phyloP scores from a whole-genome alignment of 306 rosid species.

The Abrus precatorius region DNA sequence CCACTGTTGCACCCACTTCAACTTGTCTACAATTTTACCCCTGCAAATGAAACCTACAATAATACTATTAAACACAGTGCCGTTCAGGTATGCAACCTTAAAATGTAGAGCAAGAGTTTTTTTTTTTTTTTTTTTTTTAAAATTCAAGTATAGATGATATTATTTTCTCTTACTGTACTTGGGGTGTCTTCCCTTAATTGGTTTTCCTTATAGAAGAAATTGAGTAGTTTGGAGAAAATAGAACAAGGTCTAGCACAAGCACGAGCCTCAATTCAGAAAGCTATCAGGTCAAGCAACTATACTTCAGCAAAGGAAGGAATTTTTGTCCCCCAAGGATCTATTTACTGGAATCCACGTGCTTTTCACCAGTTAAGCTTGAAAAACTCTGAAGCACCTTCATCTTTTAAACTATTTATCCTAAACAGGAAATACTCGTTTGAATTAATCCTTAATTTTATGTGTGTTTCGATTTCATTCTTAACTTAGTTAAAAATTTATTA shows the following conservation, averaged over 20 bases:
- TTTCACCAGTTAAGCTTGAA: constrained; percentile 44
- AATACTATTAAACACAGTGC: no score
- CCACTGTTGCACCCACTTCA: no score
- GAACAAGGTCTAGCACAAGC: constrained; percentile 44
- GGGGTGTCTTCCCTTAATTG: background rate
- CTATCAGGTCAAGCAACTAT: constrained; percentile 28
- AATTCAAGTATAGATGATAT: background rate
- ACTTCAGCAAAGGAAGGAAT: background rate
- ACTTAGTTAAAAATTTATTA: no score
- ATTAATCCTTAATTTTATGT: no score
- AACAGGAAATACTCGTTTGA: no score
- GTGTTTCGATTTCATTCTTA: no score
- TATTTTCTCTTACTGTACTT: background rate
- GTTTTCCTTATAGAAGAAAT: constrained; percentile 5
- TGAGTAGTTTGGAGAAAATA: constrained; percentile 30
- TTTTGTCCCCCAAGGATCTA: constrained; percentile 39
- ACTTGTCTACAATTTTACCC: no score
- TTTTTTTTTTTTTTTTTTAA: no score
- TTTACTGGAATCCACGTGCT: constrained; percentile 41
- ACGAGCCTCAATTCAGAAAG: constrained; percentile 33
- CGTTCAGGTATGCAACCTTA: no score
- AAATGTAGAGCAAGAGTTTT: no score
- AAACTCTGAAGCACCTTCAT: background rate
- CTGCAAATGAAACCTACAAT: no score
- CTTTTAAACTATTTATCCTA: no score